Evolutionary conservation across 345 rosid genomes (phyloP).

Genomic region (Rhodamnia argentea): DNA sequence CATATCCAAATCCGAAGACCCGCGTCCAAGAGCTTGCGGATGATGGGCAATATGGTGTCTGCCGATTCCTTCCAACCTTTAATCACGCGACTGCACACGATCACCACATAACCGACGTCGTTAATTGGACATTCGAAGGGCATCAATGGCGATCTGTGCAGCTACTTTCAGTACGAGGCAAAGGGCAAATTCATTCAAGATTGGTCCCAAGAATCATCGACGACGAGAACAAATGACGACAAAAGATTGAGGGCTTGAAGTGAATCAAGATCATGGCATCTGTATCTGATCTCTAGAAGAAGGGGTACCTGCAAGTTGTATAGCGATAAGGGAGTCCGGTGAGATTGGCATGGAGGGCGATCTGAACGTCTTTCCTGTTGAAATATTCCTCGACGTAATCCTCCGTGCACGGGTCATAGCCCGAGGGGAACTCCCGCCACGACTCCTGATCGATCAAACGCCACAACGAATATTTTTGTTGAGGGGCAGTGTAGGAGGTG

Average conservation of each 20-base stretch:
- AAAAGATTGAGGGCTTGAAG: background rate
- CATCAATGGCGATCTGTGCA: background rate
- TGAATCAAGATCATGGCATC: background rate
- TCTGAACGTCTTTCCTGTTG: slow-evolving; percentile 64
- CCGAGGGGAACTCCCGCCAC: slow-evolving; percentile 42
- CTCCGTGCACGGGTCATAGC: slow-evolving; percentile 68
- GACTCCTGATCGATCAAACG: slow-evolving; percentile 20
- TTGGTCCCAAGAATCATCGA: background rate
- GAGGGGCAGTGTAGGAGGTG: background rate
- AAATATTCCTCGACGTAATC: slow-evolving; percentile 38
- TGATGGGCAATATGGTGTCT: slow-evolving; percentile 35
- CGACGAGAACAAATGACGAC: background rate
- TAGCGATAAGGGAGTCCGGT: slow-evolving; percentile 55
- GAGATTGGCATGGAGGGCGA: slow-evolving; percentile 59
- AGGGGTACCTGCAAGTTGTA: slow-evolving; percentile 46
- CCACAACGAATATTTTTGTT: background rate
- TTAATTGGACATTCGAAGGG: background rate
- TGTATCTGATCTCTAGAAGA: background rate
- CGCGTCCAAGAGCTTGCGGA: slow-evolving; percentile 37
- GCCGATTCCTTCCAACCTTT: slow-evolving; percentile 43
- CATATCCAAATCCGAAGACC: slow-evolving; percentile 73
- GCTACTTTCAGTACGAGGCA: background rate
- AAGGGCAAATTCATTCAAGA: background rate
- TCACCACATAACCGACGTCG: background rate
- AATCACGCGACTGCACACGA: slow-evolving; percentile 19